A percentile compares a stretch with the other conserved stretches of the same genome.
These are phyloP conservation scores for Neohortaea acidophila DNA, from an alignment of 495 filamentous ascomycete genomes.

Conservation along the genomic window DNA sequence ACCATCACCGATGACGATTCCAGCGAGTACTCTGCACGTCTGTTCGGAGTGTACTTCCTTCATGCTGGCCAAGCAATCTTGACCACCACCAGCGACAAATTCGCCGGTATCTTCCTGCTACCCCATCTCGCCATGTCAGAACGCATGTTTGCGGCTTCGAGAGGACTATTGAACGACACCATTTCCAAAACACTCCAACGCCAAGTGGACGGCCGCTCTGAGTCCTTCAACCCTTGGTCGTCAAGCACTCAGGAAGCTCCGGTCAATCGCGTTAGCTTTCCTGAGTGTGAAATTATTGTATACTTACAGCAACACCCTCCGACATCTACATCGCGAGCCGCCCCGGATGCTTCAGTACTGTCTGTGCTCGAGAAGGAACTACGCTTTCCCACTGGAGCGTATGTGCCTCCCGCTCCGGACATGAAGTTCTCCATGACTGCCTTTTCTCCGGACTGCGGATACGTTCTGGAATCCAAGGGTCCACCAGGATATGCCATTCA, in stretches of 20 bases:
- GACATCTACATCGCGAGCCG: background rate
- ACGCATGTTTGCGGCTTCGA: conserved; percentile 50
- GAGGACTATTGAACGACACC: conserved; percentile 53
- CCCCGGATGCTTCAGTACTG: conserved; percentile 17
- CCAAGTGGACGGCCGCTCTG: conserved; percentile 36
- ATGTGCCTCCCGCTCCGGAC: conserved; percentile 47
- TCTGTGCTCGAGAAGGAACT: conserved; percentile 68
- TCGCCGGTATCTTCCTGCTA: conserved; percentile 70
- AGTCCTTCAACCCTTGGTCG: conserved; percentile 40
- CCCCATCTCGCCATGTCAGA: conserved; percentile 63
- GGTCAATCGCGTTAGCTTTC: conserved; percentile 42
- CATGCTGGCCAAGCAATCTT: conserved; percentile 59
- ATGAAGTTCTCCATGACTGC: conserved; percentile 71
- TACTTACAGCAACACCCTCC: conserved; percentile 56
- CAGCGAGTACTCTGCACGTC: conserved; percentile 54
- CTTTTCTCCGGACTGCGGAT: conserved; percentile 89
- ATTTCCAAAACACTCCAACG: conserved; percentile 49
- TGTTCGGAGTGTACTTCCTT: conserved; percentile 75
- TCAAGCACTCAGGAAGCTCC: conserved; percentile 41
- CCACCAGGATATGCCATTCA: conserved; percentile 51
- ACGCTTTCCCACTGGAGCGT: conserved; percentile 69
- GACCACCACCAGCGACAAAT: conserved; percentile 83
- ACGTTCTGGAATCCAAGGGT: conserved; percentile 77
- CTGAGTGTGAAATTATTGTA: conserved; percentile 76
- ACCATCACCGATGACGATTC: conserved; percentile 55